Percentiles rank a stretch among this genome's conserved stretches.
Evolutionary conservation across 225 moss, liverwort and hornwort species (phyloP).

Genomic region (Anthoceros angustus): DNA sequence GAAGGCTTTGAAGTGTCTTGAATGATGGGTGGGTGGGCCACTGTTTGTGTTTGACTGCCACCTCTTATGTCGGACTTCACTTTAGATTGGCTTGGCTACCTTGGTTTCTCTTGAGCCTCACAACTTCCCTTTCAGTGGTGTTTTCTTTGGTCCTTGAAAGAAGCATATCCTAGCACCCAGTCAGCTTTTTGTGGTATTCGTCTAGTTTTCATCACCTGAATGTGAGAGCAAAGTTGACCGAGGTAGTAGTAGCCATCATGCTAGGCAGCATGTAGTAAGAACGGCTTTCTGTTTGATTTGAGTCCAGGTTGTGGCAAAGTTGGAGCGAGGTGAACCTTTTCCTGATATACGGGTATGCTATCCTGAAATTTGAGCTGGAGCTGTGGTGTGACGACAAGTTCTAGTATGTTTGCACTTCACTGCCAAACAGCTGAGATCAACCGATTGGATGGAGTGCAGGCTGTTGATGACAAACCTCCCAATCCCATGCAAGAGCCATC

Average conservation of each 20-base stretch:
- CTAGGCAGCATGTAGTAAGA: background rate
- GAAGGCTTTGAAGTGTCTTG: too few species aligned
- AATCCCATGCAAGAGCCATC: background rate
- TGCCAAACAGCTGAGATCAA: background rate
- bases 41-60: too few species aligned
- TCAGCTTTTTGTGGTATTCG: too few species aligned
- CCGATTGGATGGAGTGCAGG: background rate
- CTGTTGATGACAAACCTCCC: constrained; percentile 1
- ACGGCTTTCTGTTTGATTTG: background rate
- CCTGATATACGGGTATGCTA: background rate
- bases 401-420: background rate
- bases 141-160: too few species aligned
- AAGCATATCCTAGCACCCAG: too few species aligned
- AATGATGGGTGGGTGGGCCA: too few species aligned
- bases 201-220: background rate
- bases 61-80: too few species aligned
- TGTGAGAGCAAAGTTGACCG: background rate
- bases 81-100: too few species aligned
- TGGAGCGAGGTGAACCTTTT: background rate
- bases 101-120: too few species aligned
- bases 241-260: background rate
- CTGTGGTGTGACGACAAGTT: background rate
- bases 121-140: too few species aligned
- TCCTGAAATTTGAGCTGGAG: background rate
- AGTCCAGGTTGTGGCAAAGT: background rate